A percentile compares a stretch with the other conserved stretches of the same genome.
Conservation (phyloP, 2,329 filamentous ascomycete genomes). For the Paracoccidioides lutzii region DNA sequence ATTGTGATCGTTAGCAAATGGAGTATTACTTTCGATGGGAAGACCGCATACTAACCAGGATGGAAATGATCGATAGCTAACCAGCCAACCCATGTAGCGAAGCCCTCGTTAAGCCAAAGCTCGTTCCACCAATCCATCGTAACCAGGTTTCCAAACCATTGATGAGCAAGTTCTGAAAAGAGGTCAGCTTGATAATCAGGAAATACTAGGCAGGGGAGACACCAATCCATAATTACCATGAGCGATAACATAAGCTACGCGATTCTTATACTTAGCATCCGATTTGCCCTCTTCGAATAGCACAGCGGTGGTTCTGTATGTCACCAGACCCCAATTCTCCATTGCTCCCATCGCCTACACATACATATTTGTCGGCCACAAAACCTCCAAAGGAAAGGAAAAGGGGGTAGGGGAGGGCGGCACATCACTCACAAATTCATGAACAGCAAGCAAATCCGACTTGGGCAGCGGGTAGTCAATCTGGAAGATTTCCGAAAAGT, state of each 20-base stretch:
- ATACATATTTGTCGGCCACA: background rate
- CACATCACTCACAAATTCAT: conserved; percentile 65
- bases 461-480: conserved; percentile 91
- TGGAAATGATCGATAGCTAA: conserved; percentile 80
- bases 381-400: conserved; percentile 11
- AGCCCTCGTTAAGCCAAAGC: conserved; percentile 89
- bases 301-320: conserved; percentile 87
- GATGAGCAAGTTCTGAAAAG: conserved; percentile 65
- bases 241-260: conserved; percentile 93
- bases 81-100: conserved; percentile 98
- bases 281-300: conserved; percentile 92
- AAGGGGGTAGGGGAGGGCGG: too few species aligned
- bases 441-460: conserved; percentile 77
- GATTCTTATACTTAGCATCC: conserved; percentile 79
- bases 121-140: conserved; percentile 98
- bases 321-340: conserved; percentile 96
- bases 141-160: conserved; percentile 91
- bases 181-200: conserved; percentile 4
- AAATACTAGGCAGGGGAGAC: background rate
- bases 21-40: background rate
- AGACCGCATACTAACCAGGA: conserved; percentile 41
- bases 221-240: conserved; percentile 40
- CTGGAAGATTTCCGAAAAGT: conserved; percentile 86
- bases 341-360: conserved; percentile 55
- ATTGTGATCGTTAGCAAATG: background rate